Base-by-base conservation (phyloP, 805 yeast genomes). In the Metschnikowia lunata region DNA sequence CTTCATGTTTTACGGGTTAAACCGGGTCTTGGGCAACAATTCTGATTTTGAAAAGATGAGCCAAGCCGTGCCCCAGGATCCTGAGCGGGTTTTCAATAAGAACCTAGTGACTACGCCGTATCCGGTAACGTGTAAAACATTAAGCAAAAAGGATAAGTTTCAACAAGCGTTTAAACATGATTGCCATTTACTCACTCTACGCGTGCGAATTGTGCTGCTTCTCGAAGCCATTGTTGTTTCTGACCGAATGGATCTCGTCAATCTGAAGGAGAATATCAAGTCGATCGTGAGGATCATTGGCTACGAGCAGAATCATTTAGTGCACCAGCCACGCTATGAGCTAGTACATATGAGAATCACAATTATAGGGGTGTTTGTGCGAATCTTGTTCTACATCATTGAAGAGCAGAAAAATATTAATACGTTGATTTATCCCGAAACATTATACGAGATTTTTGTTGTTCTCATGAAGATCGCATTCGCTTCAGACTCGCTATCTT, bases 401-500 rank as follows among this genome's bases (percentile, higher is more conserved):
- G 62, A 67, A 42, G 70, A 63, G 28, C 56, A 54, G 30, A 57
- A 55, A 15, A 61, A 61, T 28, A 49, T 67, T 36, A 63, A 60
- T 31, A 57, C 59, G 14, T 58, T 72, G 31, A 63, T 70, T 26
- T 66, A 62, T 49, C 66, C 72, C 6, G 75, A 70, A 42, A 64
- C 72, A 1, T 57, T 71, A 43, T 61, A 64, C 40, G 82, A 78
- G 49, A 55, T 80, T 30, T 65, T 75, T 39, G 77, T 79, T 11
- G 67, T 74, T 2, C 57, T 80, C 14, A 73, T 79, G 69, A 59
- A 82, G 45, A 68, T 80, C 6, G 75, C 83, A 4, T 77, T 76
- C 51, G 73, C 76, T 12, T 60, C 73, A 7, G 74, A 68, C 30
- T 64, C 71, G n/a, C 59, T 75, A 4, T 57, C 70, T 2, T 44